Evolutionary conservation across 2,329 filamentous ascomycete genomes (phyloP), one percentile per base, ranked within the genome.

Genomic region (Alternaria postmessia): DNA sequence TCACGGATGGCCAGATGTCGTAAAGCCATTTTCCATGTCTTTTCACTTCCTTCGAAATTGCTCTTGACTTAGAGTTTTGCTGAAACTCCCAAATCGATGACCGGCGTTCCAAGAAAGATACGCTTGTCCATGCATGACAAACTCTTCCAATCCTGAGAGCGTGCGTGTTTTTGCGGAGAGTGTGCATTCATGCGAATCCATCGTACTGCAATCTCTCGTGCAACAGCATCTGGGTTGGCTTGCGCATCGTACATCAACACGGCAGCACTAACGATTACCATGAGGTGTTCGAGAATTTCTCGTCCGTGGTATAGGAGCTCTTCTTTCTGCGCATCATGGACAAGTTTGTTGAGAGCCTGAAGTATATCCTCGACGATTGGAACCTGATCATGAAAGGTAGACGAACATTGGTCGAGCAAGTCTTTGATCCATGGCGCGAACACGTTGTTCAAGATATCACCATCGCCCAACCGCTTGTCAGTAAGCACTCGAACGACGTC

Each of bases 401-500:
- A 44, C 1, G 39, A 26, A 38, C 62, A 71, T 22, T 7, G 16
- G 0, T n/a, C 43, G 12, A 75, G 51, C 5, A 70, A 62, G 4
- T 20, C 24, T 3, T 20, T 20, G 1, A 70, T 49, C 70, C 70
- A 76, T 0, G 66, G 64, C 3, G 34, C 59, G 16, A 76, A 68
- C 0, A 71, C 42, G 20, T 62, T 71, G 0, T 53, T 41, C 1
- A 75, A n/a, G 12, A 72, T 46, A n/a, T 71, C 53, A 9, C 73
- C 72, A 8, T 58, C 57, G 5, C 69, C 71, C 12, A 74, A 38
- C 0, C 75, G 66, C 57, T 79, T 80, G 7, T 76, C 73, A 3
- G 59, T 57, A n/a, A 83, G 62, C 4, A 83, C 80, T 0, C 83
- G 75, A 28, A 84, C 76, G 5, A 83, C 75, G 63, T 86, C 84